These are phyloP conservation scores for Rutstroemia sp. DNA, from an alignment of 2,329 filamentous ascomycete species.

Conservation along the genomic window DNA sequence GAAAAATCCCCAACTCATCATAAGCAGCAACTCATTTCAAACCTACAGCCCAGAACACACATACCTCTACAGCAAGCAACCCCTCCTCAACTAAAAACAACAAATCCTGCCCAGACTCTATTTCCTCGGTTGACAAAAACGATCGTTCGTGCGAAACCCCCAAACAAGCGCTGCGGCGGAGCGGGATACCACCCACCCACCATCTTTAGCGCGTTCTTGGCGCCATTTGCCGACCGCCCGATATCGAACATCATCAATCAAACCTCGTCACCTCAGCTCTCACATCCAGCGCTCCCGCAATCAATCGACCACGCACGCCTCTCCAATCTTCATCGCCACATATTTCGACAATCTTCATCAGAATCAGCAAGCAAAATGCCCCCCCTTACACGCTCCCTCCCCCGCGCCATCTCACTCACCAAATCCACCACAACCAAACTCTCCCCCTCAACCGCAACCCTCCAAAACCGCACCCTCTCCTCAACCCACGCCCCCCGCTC, in stretches of 20 bases:
- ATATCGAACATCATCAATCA: background rate
- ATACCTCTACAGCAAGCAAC: too few relatives aligned
- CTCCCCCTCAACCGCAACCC: background rate
- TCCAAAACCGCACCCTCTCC: background rate
- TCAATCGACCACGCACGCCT: background rate
- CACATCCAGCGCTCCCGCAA: background rate
- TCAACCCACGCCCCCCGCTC: constrained; percentile 1
- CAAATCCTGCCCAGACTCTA: too few relatives aligned
- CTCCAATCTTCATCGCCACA: background rate
- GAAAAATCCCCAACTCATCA: too few relatives aligned
- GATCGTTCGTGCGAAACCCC: too few relatives aligned
- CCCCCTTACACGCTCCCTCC: background rate
- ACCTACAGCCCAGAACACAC: too few relatives aligned
- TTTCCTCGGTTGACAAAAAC: too few relatives aligned
- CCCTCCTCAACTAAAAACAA: too few relatives aligned
- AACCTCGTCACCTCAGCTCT: background rate
- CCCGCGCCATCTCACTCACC: background rate
- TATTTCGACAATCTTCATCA: too few relatives aligned
- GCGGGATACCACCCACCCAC: background rate
- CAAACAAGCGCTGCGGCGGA: background rate
- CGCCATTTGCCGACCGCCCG: background rate
- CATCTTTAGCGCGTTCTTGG: background rate
- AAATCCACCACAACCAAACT: background rate
- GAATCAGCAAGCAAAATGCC: background rate
- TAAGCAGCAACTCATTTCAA: too few relatives aligned